Base-by-base conservation (phyloP, 352 stramenopile species). In the Globisporangium iwayamae region DNA sequence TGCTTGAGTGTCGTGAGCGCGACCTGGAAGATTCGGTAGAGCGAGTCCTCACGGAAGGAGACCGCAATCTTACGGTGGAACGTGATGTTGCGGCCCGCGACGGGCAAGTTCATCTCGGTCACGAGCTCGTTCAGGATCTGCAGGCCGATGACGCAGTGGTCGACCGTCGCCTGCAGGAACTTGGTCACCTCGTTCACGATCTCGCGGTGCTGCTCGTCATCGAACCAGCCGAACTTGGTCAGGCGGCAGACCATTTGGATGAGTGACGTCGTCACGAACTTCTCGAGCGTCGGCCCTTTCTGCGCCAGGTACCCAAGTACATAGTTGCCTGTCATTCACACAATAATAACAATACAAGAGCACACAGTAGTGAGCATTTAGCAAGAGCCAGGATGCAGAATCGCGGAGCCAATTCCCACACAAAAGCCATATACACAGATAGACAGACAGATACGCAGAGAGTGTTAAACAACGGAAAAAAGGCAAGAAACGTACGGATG, bases 201-300 rank as follows among this genome's bases (percentile, higher is more conserved):
- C 69, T 99, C 96, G 38, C 96, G 86, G 76, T 94, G 87, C 60
- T 99, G 94, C 38, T 97, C 90, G 75, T 99, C 96, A 66, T 99
- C 96, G 69, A 99, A 99, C 97, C 97, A 99, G n/a, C 96, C 97
- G 56, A 99, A 93, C 82, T 99, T 99, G 64, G 96, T 99, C 56
- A 99, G 93, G 16, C 97, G 93, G 74, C 96, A 99, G 11, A 99
- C 89, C 68, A 99, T 90, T 73, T 99, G 96, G 63, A 99, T 98
- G 25, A 99, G 81, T 64, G 86, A 93, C 18, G 90, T 95, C 6
- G 90, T 95, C 56, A 99, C 96, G 72, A 98, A 99, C 65, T 94
- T 94, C 73, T 98, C 90, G 38, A 99, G 72, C 4, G 73, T 91
- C 11, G 94, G 94, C 1, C 96, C 96, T 45, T 99, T 97, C 68